phyloP scores from a whole-genome alignment of 768 basidiomycete genomes.

The Mycena filopes region DNA sequence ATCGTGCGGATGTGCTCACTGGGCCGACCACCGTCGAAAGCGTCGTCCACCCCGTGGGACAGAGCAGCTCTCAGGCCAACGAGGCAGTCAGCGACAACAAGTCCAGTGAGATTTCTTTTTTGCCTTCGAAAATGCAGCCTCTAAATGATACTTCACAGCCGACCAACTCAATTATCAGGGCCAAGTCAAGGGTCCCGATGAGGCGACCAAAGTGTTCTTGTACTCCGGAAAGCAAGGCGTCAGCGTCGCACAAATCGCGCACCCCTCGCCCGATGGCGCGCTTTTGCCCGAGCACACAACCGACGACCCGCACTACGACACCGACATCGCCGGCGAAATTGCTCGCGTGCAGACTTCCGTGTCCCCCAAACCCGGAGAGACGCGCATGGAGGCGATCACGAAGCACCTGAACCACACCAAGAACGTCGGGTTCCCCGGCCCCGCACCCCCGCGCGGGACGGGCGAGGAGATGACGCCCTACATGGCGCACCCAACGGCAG shows the following conservation, averaged over 20 bases:
- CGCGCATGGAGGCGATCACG: constrained; percentile 47
- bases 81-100: constrained; percentile 22
- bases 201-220: constrained; percentile 34
- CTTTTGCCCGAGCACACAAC: constrained; percentile 35
- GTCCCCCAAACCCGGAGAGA: constrained; percentile 31
- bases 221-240: constrained; percentile 32
- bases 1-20: constrained; percentile 21
- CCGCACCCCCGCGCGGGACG: constrained; percentile 39
- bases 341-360: constrained; percentile 35
- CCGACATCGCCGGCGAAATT: constrained; percentile 38
- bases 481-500: constrained; percentile 66
- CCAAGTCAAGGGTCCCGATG: constrained; percentile 32
- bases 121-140: not conserved
- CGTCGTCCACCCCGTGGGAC: constrained; percentile 26
- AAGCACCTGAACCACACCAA: constrained; percentile 53
- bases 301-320: constrained; percentile 37
- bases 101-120: constrained; percentile 5
- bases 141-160: not conserved
- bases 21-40: constrained; percentile 30
- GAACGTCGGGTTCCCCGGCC: constrained; percentile 46
- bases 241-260: constrained; percentile 37
- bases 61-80: constrained; percentile 29
- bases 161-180: constrained; percentile 25
- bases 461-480: constrained; percentile 70
- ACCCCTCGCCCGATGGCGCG: constrained; percentile 28